These are phyloP conservation scores for Salvia sclarea DNA, from an alignment of 305 asterid genomes.

Conservation along the genomic window DNA sequence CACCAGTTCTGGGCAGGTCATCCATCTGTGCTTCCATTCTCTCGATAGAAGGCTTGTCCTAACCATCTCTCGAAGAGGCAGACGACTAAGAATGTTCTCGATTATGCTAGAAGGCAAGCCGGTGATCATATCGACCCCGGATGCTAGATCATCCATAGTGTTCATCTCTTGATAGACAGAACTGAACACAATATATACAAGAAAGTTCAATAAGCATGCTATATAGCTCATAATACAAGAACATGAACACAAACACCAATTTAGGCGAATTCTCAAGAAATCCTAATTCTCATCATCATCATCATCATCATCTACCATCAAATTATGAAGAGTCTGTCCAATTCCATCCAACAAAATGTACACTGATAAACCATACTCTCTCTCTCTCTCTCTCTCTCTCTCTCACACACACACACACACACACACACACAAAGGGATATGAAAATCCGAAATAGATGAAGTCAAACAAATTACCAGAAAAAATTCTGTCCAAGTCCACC, in stretches of 20 bases:
- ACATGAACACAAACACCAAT: no score
- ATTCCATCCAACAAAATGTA: no score
- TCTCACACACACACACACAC: background rate
- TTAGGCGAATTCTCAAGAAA: no score
- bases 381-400: background rate
- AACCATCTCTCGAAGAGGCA: constrained; percentile 45
- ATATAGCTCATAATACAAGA: background rate
- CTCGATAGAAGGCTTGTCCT: constrained; percentile 51
- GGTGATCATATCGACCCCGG: constrained; percentile 39
- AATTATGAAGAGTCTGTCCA: no score
- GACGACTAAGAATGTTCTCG: constrained; percentile 40
- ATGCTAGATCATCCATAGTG: constrained; percentile 10
- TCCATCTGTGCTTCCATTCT: constrained; percentile 54
- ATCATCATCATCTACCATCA: no score
- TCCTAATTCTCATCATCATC: no score
- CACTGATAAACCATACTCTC: no score
- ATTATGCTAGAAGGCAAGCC: constrained; percentile 40
- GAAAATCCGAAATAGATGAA: background rate
- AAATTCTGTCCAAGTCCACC: no score
- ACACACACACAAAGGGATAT: no score
- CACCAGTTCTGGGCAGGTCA: constrained; percentile 40
- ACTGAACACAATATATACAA: constrained; percentile 4
- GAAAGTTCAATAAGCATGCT: background rate
- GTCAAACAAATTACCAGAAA: no score
- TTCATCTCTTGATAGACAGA: background rate